phyloP scores from a whole-genome alignment of 345 rosid species.

The Eutrema japonicum region DNA sequence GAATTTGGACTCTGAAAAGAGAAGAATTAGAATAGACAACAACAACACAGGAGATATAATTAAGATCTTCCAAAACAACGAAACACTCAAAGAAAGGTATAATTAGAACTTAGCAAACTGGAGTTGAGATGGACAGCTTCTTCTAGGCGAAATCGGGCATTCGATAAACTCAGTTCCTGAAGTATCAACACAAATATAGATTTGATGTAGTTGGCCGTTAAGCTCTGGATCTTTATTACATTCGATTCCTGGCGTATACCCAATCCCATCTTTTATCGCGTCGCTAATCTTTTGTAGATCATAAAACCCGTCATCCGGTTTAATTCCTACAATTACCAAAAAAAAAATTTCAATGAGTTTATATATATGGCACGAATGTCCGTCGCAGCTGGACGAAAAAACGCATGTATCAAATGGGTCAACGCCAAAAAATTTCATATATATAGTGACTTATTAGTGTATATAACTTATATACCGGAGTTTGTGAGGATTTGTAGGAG shows the following conservation, averaged over 20 bases:
- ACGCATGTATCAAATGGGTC: too few relatives aligned
- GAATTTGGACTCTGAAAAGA: neutral
- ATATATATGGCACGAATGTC: neutral
- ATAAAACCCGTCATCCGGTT: slow-evolving; percentile 66
- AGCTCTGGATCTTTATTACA: slow-evolving; percentile 62
- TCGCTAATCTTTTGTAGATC: slow-evolving; percentile 44
- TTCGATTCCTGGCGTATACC: slow-evolving; percentile 58
- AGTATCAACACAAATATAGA: slow-evolving; percentile 71
- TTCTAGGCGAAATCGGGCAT: slow-evolving; percentile 59
- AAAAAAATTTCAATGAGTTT: neutral
- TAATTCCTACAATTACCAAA: slow-evolving; percentile 49
- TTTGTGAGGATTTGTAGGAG: slow-evolving; percentile 59
- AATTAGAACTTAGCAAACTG: slow-evolving; percentile 67
- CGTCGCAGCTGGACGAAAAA: too few relatives aligned
- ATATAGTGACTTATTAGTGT: neutral
- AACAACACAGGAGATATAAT: neutral
- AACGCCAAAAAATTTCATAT: neutral
- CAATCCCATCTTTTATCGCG: slow-evolving; percentile 55
- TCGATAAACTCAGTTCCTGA: slow-evolving; percentile 66
- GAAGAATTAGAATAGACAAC: neutral
- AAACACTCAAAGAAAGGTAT: neutral
- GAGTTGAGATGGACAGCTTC: slow-evolving; percentile 53
- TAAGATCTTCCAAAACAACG: neutral
- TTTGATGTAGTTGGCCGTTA: slow-evolving; percentile 58
- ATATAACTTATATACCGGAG: slow-evolving; percentile 44